These are phyloP conservation scores for Cyphellophora attinorum DNA, from an alignment of 2,329 filamentous ascomycete species.

Conservation along the genomic window DNA sequence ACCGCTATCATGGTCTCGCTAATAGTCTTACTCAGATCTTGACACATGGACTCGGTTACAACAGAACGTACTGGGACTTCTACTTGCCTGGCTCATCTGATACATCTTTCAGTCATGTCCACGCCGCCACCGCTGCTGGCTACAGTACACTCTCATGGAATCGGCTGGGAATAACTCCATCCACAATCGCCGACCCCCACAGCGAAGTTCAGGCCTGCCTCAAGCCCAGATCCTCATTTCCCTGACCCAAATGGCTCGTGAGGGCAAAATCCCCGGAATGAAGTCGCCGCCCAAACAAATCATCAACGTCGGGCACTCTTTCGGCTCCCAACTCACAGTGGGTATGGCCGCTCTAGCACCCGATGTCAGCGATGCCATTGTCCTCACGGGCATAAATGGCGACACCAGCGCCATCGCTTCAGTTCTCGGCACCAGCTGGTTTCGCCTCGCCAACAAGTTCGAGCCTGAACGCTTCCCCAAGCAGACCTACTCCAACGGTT, in stretches of 20 bases:
- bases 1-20: too few species aligned
- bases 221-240: constrained; percentile 29
- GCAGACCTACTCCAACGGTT: constrained; percentile 44
- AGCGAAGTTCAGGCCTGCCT: constrained; percentile 28
- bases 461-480: constrained; percentile 9
- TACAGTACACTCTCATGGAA: constrained; percentile 33
- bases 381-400: constrained; percentile 35
- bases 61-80: constrained; percentile 16
- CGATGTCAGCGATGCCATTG: constrained; percentile 25
- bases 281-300: constrained; percentile 23
- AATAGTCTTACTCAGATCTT: constrained; percentile 3
- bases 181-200: constrained; percentile 29
- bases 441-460: constrained; percentile 24
- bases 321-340: constrained; percentile 25
- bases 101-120: constrained; percentile 11
- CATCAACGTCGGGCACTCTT: constrained; percentile 28
- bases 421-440: constrained; percentile 14
- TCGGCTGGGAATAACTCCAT: constrained; percentile 28
- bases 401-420: constrained; percentile 34
- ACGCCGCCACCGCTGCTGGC: constrained; percentile 18
- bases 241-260: constrained; percentile 21
- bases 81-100: constrained; percentile 9
- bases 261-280: constrained; percentile 14
- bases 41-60: constrained; percentile 13
- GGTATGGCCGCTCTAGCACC: constrained; percentile 24